Base-by-base conservation (phyloP, 139 green algal genomes). In the Chlorella sp. region DNA sequence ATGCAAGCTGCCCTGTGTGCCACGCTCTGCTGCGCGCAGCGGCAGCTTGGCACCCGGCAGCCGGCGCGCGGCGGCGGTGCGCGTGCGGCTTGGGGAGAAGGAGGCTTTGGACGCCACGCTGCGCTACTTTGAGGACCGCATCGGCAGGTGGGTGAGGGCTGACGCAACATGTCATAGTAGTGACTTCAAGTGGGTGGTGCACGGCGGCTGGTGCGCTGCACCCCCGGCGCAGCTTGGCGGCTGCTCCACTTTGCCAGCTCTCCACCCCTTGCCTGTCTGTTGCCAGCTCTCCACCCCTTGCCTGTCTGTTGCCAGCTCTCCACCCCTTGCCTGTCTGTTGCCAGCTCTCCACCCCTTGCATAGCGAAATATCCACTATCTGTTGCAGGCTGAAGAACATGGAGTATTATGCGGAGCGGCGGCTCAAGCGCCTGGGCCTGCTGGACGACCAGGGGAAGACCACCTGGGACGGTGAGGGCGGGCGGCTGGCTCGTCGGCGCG, bases 371-470 rank as follows among this genome's bases (percentile, higher is more conserved):
- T 6, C 3, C 56, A 65, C 22, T 34, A 1, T 3, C 58, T 13
- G 16, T n/a, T 54, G 75, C 76, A 82, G 76, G 76, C 76, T 82
- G 76, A 4, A 56, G 1, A 92, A 92, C 69, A 87, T 98, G 80
- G 95, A 95, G 70, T 98, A 95, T 82, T 98, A 98, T 80, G 86
- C 85, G 81, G 95, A 98, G 88, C 88, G 94, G 64, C 81, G 95
- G 36, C 87, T 98, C 48, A 94, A 94, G 89, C 70, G 90, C 24
- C 87, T 98, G 81, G 94, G 94, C 26, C 89, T 98, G 43, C 86
- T 98, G 82, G 95, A 98, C 81, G 94, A 97, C 51, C 85, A 93
- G 65, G 94, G 93, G 32, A 86, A 85, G 6, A 94, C 90, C 6
- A 97, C 56, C 11, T 82, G 76, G 76, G 76, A 82, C 38, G 51